Evolutionary conservation across 73 alveolate genomes (phyloP), one percentile per base, ranked within the genome.

Genomic region (Blepharisma stoltei): DNA sequence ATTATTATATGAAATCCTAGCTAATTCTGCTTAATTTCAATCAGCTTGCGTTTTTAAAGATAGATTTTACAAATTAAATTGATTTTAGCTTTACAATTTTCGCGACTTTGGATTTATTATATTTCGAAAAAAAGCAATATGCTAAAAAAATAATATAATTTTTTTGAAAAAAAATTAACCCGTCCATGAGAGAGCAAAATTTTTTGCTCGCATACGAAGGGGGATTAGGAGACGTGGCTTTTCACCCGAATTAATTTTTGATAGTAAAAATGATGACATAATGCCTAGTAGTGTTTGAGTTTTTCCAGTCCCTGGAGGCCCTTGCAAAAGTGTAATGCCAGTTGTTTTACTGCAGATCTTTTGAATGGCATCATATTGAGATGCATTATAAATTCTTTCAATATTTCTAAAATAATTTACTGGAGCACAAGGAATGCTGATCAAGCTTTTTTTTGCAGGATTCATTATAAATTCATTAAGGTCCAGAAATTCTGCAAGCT

Each of bases 291-390:
- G 54, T 54, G 93, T 90, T 55, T 83, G 95, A 9, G 97, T 92
- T 70, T 92, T 92, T 43, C 97, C 97, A 6, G 97, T 92, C n/a
- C 97, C 97, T 6, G 97, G 97, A 6, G 97, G 97, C 0, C 97
- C 97, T 79, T 92, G 96, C n/a, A 92, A 76, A 1, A 88, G 86
- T 44, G 81, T 66, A 6, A 88, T 84, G 43, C 90, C 95, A 23
- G 50, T 6, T 0, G 7, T n/a, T 9, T 23, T 54, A 8, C 43
- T 6, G 38, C 54, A 47, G 55, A 53, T 27, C 3, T 73, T 54
- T n/a, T 53, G n/a, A 21, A 73, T 73, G 2, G 82, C 82, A 3
- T 46, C 82, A 46, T 9, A n/a, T 37, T 73, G 80, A 54, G 71
- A 69, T 14, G 21, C 20, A 41, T 45, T 45, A 41, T 45, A 38